Conservation (phyloP, 2,329 filamentous ascomycete genomes). For the Teratosphaeria epicoccoides region DNA sequence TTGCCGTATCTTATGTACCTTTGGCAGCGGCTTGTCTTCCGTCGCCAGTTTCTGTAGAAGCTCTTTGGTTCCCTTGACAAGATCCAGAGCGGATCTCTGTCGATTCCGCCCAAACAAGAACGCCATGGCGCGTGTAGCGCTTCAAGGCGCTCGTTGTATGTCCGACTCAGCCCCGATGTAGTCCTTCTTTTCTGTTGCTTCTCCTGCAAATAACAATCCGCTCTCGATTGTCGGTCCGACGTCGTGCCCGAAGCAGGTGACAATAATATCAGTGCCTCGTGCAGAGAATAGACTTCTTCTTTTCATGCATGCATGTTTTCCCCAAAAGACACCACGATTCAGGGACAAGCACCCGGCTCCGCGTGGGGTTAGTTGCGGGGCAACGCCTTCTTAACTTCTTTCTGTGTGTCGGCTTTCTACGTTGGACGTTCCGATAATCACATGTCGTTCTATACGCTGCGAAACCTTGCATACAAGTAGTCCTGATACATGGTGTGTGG, state of each 20-base stretch:
- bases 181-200: too few relatives aligned
- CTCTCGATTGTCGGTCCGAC: too few relatives aligned
- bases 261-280: neutral
- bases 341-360: neutral
- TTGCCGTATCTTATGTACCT: constrained; percentile 8
- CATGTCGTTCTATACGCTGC: too few relatives aligned
- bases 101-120: constrained; percentile 57
- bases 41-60: constrained; percentile 45
- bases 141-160: neutral
- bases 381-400: neutral
- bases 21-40: constrained; percentile 41
- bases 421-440: too few relatives aligned
- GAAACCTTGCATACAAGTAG: too few relatives aligned
- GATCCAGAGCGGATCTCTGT: constrained; percentile 51
- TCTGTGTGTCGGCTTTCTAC: neutral
- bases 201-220: too few relatives aligned
- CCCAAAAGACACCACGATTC: neutral
- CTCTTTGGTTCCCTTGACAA: constrained; percentile 54
- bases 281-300: neutral
- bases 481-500: too few relatives aligned
- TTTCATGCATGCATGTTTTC: neutral
- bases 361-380: neutral
- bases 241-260: neutral
- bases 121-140: constrained; percentile 43
- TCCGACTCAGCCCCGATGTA: neutral